A percentile compares a stretch with the other conserved stretches of the same genome.
These are phyloP conservation scores for Rhizopogon vesiculosus DNA, from an alignment of 768 basidiomycete species.

Conservation along the genomic window DNA sequence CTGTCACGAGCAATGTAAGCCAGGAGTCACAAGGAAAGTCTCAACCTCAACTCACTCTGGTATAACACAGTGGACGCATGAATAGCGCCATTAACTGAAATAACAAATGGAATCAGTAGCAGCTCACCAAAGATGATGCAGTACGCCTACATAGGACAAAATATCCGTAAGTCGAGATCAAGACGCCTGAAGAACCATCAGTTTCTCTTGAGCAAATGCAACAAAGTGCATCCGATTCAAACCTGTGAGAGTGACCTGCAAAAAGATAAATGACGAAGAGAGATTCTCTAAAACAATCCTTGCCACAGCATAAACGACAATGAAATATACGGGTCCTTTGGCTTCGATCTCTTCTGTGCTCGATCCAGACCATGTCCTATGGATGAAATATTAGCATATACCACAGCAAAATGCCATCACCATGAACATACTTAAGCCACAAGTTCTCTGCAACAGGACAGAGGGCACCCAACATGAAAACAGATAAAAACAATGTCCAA, in stretches of 20 bases:
- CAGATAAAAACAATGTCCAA: slow-evolving; percentile 53
- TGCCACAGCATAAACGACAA: slow-evolving; percentile 63
- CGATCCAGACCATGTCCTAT: slow-evolving; percentile 54
- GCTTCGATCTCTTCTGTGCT: slow-evolving; percentile 33
- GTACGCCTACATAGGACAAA: slow-evolving; percentile 61
- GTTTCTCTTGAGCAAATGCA: background rate
- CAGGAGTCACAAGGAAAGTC: background rate
- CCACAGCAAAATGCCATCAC: slow-evolving; percentile 3
- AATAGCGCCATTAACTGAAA: slow-evolving; percentile 69
- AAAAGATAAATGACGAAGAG: slow-evolving; percentile 18
- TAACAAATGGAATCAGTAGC: slow-evolving; percentile 4
- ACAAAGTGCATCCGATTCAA: background rate
- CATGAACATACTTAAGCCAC: slow-evolving; percentile 50
- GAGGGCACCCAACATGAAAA: slow-evolving; percentile 52
- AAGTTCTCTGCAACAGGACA: slow-evolving; percentile 69
- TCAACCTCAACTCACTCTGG: slow-evolving; percentile 38
- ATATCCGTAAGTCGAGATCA: slow-evolving; percentile 52
- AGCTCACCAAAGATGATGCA: background rate
- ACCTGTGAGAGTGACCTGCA: slow-evolving; percentile 31
- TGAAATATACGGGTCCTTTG: slow-evolving; percentile 42
- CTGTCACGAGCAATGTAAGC: slow-evolving; percentile 19
- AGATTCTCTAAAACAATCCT: slow-evolving; percentile 12
- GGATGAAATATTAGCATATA: slow-evolving; percentile 17
- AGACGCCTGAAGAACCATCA: slow-evolving; percentile 35
- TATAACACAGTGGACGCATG: slow-evolving; percentile 76